Conservation (phyloP, 2,329 filamentous ascomycete genomes). For the Penicillium sp. region DNA sequence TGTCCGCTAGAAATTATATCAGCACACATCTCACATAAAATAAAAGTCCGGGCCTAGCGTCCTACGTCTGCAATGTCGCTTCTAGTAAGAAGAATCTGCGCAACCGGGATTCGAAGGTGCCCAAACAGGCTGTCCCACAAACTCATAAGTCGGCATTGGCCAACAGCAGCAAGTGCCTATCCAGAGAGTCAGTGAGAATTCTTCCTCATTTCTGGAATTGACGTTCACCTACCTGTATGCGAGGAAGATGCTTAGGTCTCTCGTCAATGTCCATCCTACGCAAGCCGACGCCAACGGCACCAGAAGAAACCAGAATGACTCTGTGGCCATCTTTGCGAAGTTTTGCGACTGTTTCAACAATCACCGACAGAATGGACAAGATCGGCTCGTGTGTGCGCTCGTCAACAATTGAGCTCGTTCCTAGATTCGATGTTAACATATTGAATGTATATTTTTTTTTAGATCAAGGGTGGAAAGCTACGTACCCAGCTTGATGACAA, state of each 20-base stretch:
- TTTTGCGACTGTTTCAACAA: conserved; percentile 88
- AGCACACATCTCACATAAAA: neutral
- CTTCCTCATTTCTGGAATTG: neutral
- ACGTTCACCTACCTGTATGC: conserved; percentile 64
- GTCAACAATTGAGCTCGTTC: conserved; percentile 98
- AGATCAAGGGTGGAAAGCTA: neutral
- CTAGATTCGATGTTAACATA: conserved; percentile 45
- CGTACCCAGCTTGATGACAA: conserved; percentile 40
- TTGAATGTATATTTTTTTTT: neutral
- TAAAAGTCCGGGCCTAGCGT: neutral
- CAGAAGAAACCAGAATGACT: conserved; percentile 94
- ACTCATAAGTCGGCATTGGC: conserved; percentile 90
- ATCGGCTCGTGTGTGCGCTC: conserved; percentile 92
- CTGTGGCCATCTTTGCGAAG: conserved; percentile 86
- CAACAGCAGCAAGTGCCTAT: conserved; percentile 86
- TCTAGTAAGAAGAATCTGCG: conserved; percentile 88
- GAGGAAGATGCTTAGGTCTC: conserved; percentile 83
- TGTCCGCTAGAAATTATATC: conserved; percentile 57
- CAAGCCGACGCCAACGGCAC: conserved; percentile 90
- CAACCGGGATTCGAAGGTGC: conserved; percentile 83
- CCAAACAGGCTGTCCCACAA: conserved; percentile 92
- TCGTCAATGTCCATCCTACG: conserved; percentile 83
- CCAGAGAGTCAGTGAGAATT: conserved; percentile 4
- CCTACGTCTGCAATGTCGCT: conserved; percentile 92
- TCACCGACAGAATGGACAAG: conserved; percentile 81